Evolutionary conservation across 345 rosid species (phyloP).

Genomic region (Schrenkiella parvula): DNA sequence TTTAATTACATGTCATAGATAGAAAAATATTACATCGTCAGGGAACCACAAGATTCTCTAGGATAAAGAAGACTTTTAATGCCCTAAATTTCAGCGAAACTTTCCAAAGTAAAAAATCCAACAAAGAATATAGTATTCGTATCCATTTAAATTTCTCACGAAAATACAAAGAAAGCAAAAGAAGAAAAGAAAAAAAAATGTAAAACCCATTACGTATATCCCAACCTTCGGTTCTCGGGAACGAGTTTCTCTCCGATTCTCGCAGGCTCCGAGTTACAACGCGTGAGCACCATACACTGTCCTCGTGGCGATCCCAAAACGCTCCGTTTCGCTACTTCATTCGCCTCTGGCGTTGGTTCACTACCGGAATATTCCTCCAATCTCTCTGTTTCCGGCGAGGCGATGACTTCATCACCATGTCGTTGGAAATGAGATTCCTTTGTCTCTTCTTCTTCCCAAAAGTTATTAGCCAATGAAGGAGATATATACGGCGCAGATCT

Average conservation of each 20-base stretch:
- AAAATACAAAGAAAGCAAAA: slow-evolving; percentile 1
- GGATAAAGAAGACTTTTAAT: slow-evolving; percentile 2
- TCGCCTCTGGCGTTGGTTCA: slow-evolving; percentile 7
- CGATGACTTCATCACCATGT: slow-evolving; percentile 18
- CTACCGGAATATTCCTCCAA: slow-evolving; percentile 24
- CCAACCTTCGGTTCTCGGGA: slow-evolving; percentile 60
- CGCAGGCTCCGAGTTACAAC: slow-evolving; percentile 91
- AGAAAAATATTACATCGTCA: slow-evolving; percentile 18
- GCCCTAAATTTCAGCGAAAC: slow-evolving; percentile 19
- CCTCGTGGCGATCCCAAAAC: slow-evolving; percentile 10
- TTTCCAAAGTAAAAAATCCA: slow-evolving; percentile 6
- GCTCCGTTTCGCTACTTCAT: slow-evolving; percentile 29
- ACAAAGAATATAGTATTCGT: slow-evolving; percentile 15
- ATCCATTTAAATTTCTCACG: background rate
- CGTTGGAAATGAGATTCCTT: slow-evolving; percentile 13
- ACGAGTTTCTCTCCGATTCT: slow-evolving; percentile 55
- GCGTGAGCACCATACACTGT: slow-evolving; percentile 46
- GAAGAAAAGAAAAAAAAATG: background rate
- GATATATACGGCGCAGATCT: slow-evolving; percentile 89
- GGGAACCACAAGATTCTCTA: slow-evolving; percentile 31
- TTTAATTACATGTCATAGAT: slow-evolving; percentile 14
- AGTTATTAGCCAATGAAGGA: slow-evolving; percentile 55
- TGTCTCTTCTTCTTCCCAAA: slow-evolving; percentile 40
- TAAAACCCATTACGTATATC: slow-evolving; percentile 44
- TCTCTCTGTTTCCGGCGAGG: slow-evolving; percentile 35